A percentile compares a stretch with the other conserved stretches of the same genome.
phyloP scores from a whole-genome alignment of 2,329 filamentous ascomycete species.

The Fusarium cicatricum region DNA sequence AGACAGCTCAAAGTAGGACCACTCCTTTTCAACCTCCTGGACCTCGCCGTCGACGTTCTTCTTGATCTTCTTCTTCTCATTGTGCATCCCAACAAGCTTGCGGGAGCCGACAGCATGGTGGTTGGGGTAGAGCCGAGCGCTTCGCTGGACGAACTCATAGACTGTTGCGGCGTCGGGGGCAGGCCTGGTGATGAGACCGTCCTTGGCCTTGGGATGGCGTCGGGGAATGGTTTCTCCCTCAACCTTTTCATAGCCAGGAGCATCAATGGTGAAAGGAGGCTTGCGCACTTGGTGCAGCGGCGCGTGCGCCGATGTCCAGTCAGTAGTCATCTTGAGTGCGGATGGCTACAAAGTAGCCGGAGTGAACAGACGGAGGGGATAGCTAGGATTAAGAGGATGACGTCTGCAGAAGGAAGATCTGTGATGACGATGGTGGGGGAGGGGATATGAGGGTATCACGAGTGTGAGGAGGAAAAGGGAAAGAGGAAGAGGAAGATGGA shows the following conservation, averaged over 20 bases:
- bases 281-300: conserved; percentile 69
- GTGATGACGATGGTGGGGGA: conserved; percentile 20
- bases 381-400: conserved; percentile 11
- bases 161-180: conserved; percentile 76
- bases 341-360: conserved; percentile 25
- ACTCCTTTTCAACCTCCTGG: conserved; percentile 85
- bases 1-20: conserved; percentile 88
- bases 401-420: conserved; percentile 12
- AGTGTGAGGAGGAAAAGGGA: conserved; percentile 22
- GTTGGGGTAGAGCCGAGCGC: conserved; percentile 69
- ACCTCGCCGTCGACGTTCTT: conserved; percentile 86
- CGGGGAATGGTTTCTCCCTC: conserved; percentile 87
- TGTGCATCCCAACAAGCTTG: conserved; percentile 78
- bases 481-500: conserved; percentile 13
- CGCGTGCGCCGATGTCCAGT: conserved; percentile 55
- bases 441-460: conserved; percentile 29
- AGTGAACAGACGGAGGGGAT: conserved; percentile 6
- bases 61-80: conserved; percentile 88
- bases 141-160: conserved; percentile 79
- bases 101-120: conserved; percentile 75
- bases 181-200: conserved; percentile 73
- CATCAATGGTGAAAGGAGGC: conserved; percentile 79
- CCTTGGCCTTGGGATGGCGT: conserved; percentile 74
- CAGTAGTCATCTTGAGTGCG: conserved; percentile 34
- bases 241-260: conserved; percentile 70